Conservation (phyloP, 495 filamentous ascomycete species). For the Penicillium dipodomyicola region DNA sequence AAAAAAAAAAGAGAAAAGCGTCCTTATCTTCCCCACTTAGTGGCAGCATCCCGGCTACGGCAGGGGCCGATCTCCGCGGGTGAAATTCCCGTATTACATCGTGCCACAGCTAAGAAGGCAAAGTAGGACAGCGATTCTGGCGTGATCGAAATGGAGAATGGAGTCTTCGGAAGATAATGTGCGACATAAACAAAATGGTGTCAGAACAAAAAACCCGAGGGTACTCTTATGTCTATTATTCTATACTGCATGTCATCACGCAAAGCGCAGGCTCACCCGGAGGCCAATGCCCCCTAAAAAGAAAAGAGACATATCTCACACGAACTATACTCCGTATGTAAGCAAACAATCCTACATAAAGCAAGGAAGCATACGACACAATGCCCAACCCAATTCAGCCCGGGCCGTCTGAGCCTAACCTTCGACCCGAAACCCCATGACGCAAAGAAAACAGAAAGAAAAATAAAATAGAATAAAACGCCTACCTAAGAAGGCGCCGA, state of each 20-base stretch:
- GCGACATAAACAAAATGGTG: background rate
- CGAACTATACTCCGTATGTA: background rate
- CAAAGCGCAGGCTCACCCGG: background rate
- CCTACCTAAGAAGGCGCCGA: conserved; percentile 29
- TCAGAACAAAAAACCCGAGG: background rate
- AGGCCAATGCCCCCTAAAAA: background rate
- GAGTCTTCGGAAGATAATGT: too few relatives aligned
- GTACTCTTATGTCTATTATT: background rate
- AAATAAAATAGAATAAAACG: too few relatives aligned
- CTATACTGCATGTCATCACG: background rate
- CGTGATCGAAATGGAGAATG: too few relatives aligned
- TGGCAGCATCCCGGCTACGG: conserved; percentile 15
- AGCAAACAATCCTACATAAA: background rate
- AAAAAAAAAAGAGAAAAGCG: background rate
- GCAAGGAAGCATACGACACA: background rate
- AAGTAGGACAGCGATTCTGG: background rate
- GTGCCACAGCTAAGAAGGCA: background rate
- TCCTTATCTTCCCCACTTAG: conserved; percentile 20
- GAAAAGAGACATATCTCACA: background rate
- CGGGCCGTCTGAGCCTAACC: background rate
- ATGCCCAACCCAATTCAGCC: background rate
- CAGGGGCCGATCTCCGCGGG: conserved; percentile 29
- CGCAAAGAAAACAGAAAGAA: background rate
- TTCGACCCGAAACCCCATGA: background rate
- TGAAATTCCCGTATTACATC: background rate